A percentile compares a stretch with the other conserved stretches of the same genome.
These are phyloP conservation scores for Naganishia kalamii DNA, from an alignment of 768 basidiomycete genomes.

Conservation along the genomic window DNA sequence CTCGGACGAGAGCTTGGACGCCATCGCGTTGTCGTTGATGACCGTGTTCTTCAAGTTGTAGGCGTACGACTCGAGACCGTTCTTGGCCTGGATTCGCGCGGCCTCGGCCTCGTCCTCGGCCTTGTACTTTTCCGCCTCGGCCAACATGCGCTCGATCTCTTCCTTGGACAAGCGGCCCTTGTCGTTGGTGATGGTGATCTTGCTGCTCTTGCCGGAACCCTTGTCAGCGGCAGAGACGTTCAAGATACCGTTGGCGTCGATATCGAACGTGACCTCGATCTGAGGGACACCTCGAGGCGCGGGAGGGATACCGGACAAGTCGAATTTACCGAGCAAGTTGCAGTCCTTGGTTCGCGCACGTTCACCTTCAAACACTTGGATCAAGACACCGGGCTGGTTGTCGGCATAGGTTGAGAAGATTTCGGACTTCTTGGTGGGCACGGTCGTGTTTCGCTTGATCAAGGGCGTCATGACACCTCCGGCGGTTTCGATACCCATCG, in stretches of 20 bases:
- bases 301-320: constrained; percentile 51
- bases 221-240: constrained; percentile 50
- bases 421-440: constrained; percentile 94
- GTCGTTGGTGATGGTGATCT: constrained; percentile 91
- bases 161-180: constrained; percentile 77
- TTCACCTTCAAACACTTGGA: constrained; percentile 97
- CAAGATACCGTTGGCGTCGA: constrained; percentile 67
- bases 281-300: constrained; percentile 52
- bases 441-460: constrained; percentile 94
- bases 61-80: constrained; percentile 84
- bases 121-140: constrained; percentile 52
- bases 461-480: constrained; percentile 97
- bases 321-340: constrained; percentile 92
- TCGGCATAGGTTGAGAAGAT: constrained; percentile 94
- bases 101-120: constrained; percentile 42
- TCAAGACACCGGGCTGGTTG: constrained; percentile 90
- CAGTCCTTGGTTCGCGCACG: constrained; percentile 97
- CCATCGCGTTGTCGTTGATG: constrained; percentile 49
- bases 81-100: constrained; percentile 58
- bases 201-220: constrained; percentile 54
- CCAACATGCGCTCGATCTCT: constrained; percentile 55
- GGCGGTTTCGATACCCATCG: constrained; percentile 98
- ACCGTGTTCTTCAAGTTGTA: constrained; percentile 87
- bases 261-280: constrained; percentile 53
- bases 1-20: constrained; percentile 42